Conservation (phyloP, 768 basidiomycete genomes). For the Hydnomerulius pinastri region DNA sequence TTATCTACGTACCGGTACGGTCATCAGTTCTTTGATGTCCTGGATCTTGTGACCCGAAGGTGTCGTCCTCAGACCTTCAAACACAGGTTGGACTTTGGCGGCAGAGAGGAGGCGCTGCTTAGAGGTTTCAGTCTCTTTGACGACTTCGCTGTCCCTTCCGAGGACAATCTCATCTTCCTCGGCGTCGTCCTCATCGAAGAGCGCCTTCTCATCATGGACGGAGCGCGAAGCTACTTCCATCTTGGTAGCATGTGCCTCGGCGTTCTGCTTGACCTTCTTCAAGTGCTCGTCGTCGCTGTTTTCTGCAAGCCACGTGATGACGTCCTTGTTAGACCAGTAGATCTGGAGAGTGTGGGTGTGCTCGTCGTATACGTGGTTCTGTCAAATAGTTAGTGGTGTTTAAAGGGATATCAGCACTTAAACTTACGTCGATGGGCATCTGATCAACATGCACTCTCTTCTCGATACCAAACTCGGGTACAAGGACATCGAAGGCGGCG, state of each 20-base stretch:
- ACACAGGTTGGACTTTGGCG: constrained; percentile 72
- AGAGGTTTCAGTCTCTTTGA: constrained; percentile 58
- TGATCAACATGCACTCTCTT: constrained; percentile 99
- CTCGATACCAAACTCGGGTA: constrained; percentile 98
- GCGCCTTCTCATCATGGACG: constrained; percentile 81
- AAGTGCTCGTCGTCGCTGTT: constrained; percentile 96
- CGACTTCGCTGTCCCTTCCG: constrained; percentile 50
- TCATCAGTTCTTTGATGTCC: constrained; percentile 92
- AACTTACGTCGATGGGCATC: constrained; percentile 92
- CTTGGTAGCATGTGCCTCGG: constrained; percentile 86
- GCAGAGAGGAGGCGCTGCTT: constrained; percentile 79
- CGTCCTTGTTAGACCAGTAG: constrained; percentile 95
- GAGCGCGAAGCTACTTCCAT: constrained; percentile 89
- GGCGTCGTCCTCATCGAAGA: constrained; percentile 87
- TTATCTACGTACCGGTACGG: constrained; percentile 71
- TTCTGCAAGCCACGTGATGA: constrained; percentile 93
- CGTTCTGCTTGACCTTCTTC: constrained; percentile 90
- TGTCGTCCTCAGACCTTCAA: constrained; percentile 79
- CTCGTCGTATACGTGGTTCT: constrained; percentile 97
- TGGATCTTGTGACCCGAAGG: constrained; percentile 90
- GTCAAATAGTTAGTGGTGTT: constrained; percentile 16
- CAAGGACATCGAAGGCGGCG: constrained; percentile 93
- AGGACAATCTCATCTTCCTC: constrained; percentile 82
- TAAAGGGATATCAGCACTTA: not conserved
- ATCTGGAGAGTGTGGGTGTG: constrained; percentile 90